A percentile compares a stretch with the other conserved stretches of the same genome.
Conservation (phyloP, 768 basidiomycete genomes). For the Cystofilobasidium macerans region DNA sequence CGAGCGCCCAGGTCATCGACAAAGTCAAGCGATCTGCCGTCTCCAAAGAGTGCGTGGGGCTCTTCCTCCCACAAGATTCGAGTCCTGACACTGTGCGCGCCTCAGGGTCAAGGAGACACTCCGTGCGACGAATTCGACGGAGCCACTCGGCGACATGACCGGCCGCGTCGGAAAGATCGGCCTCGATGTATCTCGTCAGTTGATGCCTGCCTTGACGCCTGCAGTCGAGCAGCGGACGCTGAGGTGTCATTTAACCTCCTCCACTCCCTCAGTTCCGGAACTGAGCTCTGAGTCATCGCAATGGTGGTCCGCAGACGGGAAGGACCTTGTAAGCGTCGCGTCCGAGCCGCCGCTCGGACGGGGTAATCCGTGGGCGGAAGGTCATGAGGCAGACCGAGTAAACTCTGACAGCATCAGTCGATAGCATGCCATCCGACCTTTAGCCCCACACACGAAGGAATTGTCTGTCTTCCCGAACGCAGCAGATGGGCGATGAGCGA, state of each 20-base stretch:
- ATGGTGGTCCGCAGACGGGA: conserved; percentile 51
- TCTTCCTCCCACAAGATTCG: background rate
- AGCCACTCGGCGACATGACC: no score
- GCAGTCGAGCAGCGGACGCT: conserved; percentile 3
- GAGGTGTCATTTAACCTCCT: conserved; percentile 22
- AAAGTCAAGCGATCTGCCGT: conserved; percentile 58
- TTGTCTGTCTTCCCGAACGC: background rate
- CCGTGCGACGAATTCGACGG: no score
- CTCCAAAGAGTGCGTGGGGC: conserved; percentile 6
- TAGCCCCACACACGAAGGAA: no score
- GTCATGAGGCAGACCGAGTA: no score
- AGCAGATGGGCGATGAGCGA: background rate
- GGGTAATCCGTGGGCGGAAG: conserved; percentile 3
- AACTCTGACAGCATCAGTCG: no score
- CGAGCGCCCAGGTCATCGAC: conserved; percentile 69
- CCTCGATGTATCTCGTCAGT: conserved; percentile 35
- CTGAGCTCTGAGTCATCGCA: conserved; percentile 64
- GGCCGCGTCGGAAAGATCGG: no score
- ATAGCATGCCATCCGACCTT: no score
- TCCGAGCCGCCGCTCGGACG: background rate
- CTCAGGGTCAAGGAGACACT: background rate
- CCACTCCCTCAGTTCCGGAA: conserved; percentile 53
- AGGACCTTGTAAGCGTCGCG: background rate
- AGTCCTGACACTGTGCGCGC: background rate
- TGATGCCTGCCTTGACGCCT: conserved; percentile 38